A percentile compares a stretch with the other conserved stretches of the same genome.
Conservation (phyloP, 768 basidiomycete species). For the Tulasnella sp. region DNA sequence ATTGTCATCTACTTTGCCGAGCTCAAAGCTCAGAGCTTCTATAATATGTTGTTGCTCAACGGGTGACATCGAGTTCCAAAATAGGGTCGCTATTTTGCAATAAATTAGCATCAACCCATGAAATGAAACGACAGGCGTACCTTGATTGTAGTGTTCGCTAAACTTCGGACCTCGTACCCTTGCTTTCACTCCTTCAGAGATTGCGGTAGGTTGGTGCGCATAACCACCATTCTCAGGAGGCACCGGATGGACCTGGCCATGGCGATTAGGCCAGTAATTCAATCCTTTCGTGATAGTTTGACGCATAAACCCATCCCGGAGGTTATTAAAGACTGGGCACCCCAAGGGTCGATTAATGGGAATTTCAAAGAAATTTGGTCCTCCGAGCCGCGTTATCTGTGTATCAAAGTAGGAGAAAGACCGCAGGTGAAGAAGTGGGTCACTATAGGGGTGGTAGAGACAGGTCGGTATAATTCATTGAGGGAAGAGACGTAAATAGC, state of each 20-base stretch:
- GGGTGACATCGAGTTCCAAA: constrained; percentile 64
- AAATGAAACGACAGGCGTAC: neutral
- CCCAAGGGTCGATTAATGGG: constrained; percentile 72
- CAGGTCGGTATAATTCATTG: constrained; percentile 50
- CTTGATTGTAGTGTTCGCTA: constrained; percentile 64
- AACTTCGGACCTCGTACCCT: constrained; percentile 38
- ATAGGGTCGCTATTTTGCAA: constrained; percentile 39
- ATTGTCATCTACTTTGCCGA: constrained; percentile 70
- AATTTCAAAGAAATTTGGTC: constrained; percentile 47
- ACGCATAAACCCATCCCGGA: constrained; percentile 49
- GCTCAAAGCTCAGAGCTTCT: constrained; percentile 63
- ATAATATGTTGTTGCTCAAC: constrained; percentile 63
- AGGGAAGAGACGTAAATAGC: constrained; percentile 36
- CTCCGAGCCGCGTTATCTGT: constrained; percentile 63
- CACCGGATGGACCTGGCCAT: constrained; percentile 36
- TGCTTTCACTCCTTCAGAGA: constrained; percentile 39
- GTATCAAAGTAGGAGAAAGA: constrained; percentile 86
- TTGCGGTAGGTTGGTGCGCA: constrained; percentile 16
- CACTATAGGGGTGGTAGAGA: constrained; percentile 21
- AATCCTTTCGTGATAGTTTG: constrained; percentile 46
- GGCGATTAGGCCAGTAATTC: constrained; percentile 80
- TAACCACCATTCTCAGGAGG: constrained; percentile 37
- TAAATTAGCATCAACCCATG: neutral
- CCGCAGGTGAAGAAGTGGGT: constrained; percentile 69
- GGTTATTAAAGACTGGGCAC: constrained; percentile 61